These are phyloP conservation scores for Tilletia caries DNA, from an alignment of 1,284 basidiomycete species.

Conservation along the genomic window DNA sequence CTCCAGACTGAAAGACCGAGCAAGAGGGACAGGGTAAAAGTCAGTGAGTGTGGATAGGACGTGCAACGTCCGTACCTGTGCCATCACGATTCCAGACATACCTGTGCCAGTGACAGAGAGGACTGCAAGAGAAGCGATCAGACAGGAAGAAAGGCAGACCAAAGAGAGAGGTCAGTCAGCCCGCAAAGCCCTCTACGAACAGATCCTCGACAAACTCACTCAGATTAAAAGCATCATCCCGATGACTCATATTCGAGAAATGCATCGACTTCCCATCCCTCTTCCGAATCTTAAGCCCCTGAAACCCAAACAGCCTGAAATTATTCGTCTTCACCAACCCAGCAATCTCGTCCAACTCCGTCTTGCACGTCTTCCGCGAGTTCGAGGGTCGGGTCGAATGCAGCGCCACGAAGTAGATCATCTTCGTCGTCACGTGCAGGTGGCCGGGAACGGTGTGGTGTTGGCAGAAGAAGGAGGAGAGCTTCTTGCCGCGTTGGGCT, in stretches of 20 bases:
- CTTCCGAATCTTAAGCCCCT: constrained; percentile 44
- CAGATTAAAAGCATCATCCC: constrained; percentile 52
- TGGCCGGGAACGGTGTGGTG: constrained; percentile 48
- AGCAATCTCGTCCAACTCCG: constrained; percentile 37
- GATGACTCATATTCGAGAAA: constrained; percentile 43
- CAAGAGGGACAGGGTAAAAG: not conserved
- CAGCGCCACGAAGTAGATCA: constrained; percentile 46
- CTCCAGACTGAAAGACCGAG: not conserved
- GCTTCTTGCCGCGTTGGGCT: constrained; percentile 24
- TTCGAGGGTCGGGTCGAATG: constrained; percentile 37
- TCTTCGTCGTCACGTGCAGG: constrained; percentile 42
- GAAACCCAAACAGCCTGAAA: constrained; percentile 38
- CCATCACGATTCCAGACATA: too few species aligned
- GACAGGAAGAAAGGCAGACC: not conserved
- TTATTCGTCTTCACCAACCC: constrained; percentile 49
- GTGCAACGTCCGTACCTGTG: too few species aligned
- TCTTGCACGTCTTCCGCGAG: constrained; percentile 28
- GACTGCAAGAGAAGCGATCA: not conserved
- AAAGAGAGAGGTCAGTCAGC: not conserved
- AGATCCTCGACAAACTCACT: not conserved
- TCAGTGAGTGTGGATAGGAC: not conserved
- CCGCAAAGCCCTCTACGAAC: not conserved
- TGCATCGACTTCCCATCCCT: constrained; percentile 38
- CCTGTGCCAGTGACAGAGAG: constrained; percentile 11
- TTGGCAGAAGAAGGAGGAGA: constrained; percentile 52